Conservation (phyloP, 768 basidiomycete genomes). For the Pleurotus ostreatus region DNA sequence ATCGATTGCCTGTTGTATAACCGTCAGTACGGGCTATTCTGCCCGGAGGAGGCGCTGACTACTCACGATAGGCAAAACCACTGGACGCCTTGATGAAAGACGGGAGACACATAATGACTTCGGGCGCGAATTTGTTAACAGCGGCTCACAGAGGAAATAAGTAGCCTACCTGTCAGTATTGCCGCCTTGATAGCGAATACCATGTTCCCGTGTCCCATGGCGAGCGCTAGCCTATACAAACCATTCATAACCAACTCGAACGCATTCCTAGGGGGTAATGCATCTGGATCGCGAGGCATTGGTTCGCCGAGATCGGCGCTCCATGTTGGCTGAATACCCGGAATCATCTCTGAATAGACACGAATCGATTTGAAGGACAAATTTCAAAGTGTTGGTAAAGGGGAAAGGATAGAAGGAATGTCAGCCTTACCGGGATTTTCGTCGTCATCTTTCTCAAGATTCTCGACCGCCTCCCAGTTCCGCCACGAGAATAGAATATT, state of each 20-base stretch:
- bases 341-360: constrained; percentile 37
- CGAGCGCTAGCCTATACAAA: constrained; percentile 34
- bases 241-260: constrained; percentile 49
- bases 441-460: constrained; percentile 48
- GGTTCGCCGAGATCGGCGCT: constrained; percentile 54
- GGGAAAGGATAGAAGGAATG: background rate
- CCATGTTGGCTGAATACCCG: constrained; percentile 42
- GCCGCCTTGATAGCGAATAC: constrained; percentile 73
- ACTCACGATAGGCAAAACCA: constrained; percentile 54
- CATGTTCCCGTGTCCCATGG: constrained; percentile 52
- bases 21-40: constrained; percentile 7
- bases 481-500: constrained; percentile 35
- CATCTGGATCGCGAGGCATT: constrained; percentile 65
- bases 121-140: too few species aligned
- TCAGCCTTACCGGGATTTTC: constrained; percentile 61
- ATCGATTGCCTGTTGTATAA: constrained; percentile 44
- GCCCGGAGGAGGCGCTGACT: background rate
- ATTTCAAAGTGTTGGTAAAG: background rate
- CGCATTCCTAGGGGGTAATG: constrained; percentile 59
- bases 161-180: constrained; percentile 47
- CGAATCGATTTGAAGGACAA: background rate
- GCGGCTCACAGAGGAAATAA: background rate
- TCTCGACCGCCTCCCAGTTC: constrained; percentile 42
- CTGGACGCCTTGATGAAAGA: constrained; percentile 53
- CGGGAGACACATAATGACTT: constrained; percentile 58